Base-by-base conservation (phyloP, 2,329 filamentous ascomycete species). In the Fusarium anguioides region DNA sequence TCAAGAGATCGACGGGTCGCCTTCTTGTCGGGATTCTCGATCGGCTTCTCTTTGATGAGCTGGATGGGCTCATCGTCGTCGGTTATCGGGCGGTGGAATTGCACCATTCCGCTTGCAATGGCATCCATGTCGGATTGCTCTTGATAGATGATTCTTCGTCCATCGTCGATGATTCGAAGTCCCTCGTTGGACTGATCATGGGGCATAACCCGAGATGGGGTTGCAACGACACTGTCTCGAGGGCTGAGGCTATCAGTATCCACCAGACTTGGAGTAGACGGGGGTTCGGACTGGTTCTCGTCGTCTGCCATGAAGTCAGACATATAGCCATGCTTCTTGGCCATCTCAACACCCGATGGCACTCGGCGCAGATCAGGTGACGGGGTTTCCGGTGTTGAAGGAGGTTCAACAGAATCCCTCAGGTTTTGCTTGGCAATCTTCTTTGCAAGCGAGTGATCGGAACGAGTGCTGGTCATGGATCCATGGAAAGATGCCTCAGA, bases 231-330 rank as follows among this genome's bases (percentile, higher is more conserved):
- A 63, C 71, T 75, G 23, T 75, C 73, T 60, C 67, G 73, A 24
- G 66, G 73, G 56, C 70, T 72, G 63, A 74, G 47, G 54, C 73
- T 75, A 68, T 74, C 73, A 66, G 73, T 75, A 71, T 74, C 73
- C 42, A 70, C 72, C 56, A 75, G 53, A 33, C 73, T 75, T 35
- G 73, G 73, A 37, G 72, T 73, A 64, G 72, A 74, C 37, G 72
- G 71, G 64, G 64, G 68, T 55, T 75, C 72, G 62, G 73, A 73
- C 64, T 71, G 63, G 63, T 74, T 72, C 52, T 72, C 70, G 49
- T 75, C 72, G 46, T 75, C 64, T 53, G 64, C 72, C 39, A 73
- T 72, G 27, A 69, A 74, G 39, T 72, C 68, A 58, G 70, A 49
- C 71, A 73, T 73, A 33, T 74, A 72, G 40, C 71, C 71, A 39